phyloP scores from a whole-genome alignment of 202 grass and related monocot genomes.

The Panicum virgatum region DNA sequence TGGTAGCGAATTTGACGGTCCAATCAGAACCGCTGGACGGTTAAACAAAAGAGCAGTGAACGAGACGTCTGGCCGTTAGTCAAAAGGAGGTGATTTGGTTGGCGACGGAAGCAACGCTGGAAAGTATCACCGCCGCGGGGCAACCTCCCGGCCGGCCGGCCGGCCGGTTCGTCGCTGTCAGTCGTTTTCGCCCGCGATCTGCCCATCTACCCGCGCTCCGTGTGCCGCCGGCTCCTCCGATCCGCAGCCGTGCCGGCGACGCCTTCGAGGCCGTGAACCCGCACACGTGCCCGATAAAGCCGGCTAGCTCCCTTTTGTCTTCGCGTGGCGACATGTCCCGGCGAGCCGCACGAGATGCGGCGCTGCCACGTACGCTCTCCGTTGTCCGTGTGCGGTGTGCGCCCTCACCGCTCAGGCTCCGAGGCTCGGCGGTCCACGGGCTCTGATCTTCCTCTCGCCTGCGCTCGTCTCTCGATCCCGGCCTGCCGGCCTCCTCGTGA shows the following conservation, averaged over 20 bases:
- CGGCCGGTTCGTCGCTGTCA: neutral
- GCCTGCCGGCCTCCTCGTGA: neutral
- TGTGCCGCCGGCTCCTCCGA: neutral
- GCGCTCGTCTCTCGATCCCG: neutral
- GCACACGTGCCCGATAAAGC: too few relatives aligned
- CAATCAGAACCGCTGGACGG: neutral
- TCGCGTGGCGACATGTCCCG: neutral
- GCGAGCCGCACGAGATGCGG: neutral
- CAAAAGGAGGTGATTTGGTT: neutral
- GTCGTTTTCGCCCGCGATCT: neutral
- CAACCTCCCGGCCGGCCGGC: neutral
- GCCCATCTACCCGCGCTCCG: neutral
- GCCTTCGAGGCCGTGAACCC: neutral
- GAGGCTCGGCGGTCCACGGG: neutral
- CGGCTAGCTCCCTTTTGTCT: neutral
- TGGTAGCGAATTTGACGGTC: neutral
- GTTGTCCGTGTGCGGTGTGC: neutral
- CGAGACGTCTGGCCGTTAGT: neutral
- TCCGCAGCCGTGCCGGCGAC: neutral
- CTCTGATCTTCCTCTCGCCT: too few relatives aligned
- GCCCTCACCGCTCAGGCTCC: too few relatives aligned
- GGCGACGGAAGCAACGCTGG: neutral
- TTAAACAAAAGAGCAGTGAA: neutral
- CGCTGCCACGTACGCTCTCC: neutral
- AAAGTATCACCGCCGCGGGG: neutral